Evolutionary conservation across 1,284 basidiomycete species (phyloP).

Genomic region (Porogramme epimiltina): DNA sequence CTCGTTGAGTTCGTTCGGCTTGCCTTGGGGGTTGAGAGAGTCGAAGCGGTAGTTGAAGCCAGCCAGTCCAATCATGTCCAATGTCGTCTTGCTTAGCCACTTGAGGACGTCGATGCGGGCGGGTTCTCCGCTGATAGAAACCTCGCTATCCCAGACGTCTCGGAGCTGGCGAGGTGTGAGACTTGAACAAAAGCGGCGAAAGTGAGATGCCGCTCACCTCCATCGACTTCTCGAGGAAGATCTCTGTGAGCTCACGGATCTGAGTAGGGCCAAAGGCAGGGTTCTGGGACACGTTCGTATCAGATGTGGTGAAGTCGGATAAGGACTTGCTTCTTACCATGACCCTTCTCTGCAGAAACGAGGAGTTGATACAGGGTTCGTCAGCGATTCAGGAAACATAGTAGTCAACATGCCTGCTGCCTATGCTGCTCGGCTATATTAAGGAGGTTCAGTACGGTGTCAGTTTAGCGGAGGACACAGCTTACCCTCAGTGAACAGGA

Average conservation of each 20-base stretch:
- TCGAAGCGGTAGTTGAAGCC: slow-evolving; percentile 56
- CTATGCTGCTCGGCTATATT: slow-evolving; percentile 15
- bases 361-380: not conserved
- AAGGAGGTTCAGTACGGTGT: not conserved
- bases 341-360: slow-evolving; percentile 7
- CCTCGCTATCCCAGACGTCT: slow-evolving; percentile 24
- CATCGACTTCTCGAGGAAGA: slow-evolving; percentile 55
- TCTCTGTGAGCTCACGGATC: slow-evolving; percentile 52
- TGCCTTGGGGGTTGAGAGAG: slow-evolving; percentile 29
- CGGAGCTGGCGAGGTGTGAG: slow-evolving; percentile 24
- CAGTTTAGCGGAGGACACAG: not conserved
- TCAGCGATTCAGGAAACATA: not conserved
- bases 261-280: slow-evolving; percentile 59
- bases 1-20: slow-evolving; percentile 39
- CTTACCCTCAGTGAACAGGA: slow-evolving; percentile 15
- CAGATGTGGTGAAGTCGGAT: too few species aligned
- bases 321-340: slow-evolving; percentile 11
- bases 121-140: slow-evolving; percentile 8
- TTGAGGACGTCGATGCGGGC: slow-evolving; percentile 40
- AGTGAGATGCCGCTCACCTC: slow-evolving; percentile 34
- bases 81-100: slow-evolving; percentile 43
- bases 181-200: not conserved
- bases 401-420: slow-evolving; percentile 10
- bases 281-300: too few species aligned
- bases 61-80: slow-evolving; percentile 54